These are phyloP conservation scores for Phytophthora pini DNA, from an alignment of 352 stramenopile species.

Conservation along the genomic window DNA sequence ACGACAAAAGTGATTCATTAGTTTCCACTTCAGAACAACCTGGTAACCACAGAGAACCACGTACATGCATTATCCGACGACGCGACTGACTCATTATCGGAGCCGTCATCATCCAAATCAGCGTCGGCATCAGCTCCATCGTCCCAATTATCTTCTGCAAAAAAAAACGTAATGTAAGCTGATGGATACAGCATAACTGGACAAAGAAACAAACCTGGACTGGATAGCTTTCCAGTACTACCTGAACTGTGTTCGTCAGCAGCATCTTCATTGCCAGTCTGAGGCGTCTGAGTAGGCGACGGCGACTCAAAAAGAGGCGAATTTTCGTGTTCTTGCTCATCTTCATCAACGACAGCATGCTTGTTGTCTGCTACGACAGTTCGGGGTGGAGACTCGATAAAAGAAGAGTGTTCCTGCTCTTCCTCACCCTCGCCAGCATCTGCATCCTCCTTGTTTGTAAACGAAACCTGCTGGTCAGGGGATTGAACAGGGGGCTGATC, in stretches of 20 bases:
- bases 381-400: neutral
- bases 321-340: conserved; percentile 13
- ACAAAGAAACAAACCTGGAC: conserved; percentile 39
- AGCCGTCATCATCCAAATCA: conserved; percentile 37
- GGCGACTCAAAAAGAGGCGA: conserved; percentile 19
- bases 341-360: conserved; percentile 1
- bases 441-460: conserved; percentile 1
- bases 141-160: conserved; percentile 28
- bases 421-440: neutral
- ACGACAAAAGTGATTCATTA: conserved; percentile 7
- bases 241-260: conserved; percentile 45
- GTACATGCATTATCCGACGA: conserved; percentile 38
- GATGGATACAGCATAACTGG: conserved; percentile 3
- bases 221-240: conserved; percentile 38
- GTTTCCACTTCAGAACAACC: neutral
- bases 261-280: conserved; percentile 34
- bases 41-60: neutral
- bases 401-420: conserved; percentile 5
- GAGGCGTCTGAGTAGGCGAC: conserved; percentile 26
- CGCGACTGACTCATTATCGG: conserved; percentile 32
- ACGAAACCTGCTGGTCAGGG: conserved; percentile 3
- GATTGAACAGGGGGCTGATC: neutral
- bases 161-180: neutral
- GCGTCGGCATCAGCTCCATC: conserved; percentile 27
- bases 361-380: conserved; percentile 1